These are phyloP conservation scores for Ciborinia camelliae DNA, from an alignment of 2,329 filamentous ascomycete genomes.

Conservation along the genomic window DNA sequence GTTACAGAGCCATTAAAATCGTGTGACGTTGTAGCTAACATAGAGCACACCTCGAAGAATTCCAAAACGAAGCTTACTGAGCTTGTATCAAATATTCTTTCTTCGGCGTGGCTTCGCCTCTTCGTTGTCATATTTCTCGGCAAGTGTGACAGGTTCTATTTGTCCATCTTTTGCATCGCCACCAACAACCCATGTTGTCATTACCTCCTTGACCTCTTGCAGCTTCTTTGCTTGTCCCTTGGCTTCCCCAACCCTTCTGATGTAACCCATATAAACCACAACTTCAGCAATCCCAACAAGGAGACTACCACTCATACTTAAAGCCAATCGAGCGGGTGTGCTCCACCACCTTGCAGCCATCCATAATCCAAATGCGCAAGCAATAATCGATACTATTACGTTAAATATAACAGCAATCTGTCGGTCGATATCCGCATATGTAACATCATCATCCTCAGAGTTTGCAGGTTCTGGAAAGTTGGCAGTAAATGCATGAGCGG, in stretches of 20 bases:
- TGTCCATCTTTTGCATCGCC: conserved; percentile 35
- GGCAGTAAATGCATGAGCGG: conserved; percentile 54
- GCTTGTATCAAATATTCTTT: conserved; percentile 12
- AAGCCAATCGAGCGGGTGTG: conserved; percentile 63
- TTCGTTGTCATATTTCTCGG: conserved; percentile 5
- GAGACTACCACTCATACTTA: conserved; percentile 67
- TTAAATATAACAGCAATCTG: conserved; percentile 85
- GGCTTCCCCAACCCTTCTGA: conserved; percentile 66
- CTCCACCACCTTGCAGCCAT: conserved; percentile 74
- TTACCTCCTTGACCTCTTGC: conserved; percentile 64
- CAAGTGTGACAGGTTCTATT: neutral
- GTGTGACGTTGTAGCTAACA: neutral
- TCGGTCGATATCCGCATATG: conserved; percentile 71
- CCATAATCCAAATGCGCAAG: conserved; percentile 75
- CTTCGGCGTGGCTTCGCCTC: conserved; percentile 15
- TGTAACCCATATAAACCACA: conserved; percentile 71
- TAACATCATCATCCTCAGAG: conserved; percentile 59
- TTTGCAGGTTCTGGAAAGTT: conserved; percentile 43
- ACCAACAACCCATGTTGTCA: conserved; percentile 68
- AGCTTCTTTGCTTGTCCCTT: conserved; percentile 58
- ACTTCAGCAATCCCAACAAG: conserved; percentile 74
- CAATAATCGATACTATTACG: conserved; percentile 80
- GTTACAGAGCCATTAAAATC: neutral
- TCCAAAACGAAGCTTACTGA: neutral
- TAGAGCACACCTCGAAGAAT: neutral